Evolutionary conservation across 768 basidiomycete species (phyloP).

Genomic region (Scleroderma citrinum): DNA sequence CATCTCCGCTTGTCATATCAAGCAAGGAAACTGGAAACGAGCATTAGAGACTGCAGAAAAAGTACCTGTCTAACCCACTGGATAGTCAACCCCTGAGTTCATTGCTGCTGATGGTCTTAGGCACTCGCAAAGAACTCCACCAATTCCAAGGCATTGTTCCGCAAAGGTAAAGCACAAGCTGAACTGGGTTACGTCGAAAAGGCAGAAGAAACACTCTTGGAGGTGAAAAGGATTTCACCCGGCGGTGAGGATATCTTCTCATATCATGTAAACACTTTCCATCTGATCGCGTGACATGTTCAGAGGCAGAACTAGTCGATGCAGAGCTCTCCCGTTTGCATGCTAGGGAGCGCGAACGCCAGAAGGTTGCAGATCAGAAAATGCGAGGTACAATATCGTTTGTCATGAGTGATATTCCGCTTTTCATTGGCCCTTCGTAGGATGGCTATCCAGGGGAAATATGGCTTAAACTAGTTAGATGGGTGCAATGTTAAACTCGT

Average conservation of each 20-base stretch:
- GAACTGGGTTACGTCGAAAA: slow-evolving; percentile 75
- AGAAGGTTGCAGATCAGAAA: slow-evolving; percentile 60
- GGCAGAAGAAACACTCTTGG: slow-evolving; percentile 58
- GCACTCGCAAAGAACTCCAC: slow-evolving; percentile 68
- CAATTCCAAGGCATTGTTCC: slow-evolving; percentile 75
- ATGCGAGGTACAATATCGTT: slow-evolving; percentile 50
- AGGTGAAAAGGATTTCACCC: slow-evolving; percentile 59
- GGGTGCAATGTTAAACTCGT: no score
- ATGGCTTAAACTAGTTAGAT: slow-evolving; percentile 11
- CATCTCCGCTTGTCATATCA: slow-evolving; percentile 80
- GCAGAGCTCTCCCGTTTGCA: slow-evolving; percentile 59
- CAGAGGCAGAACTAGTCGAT: slow-evolving; percentile 55
- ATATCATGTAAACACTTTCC: background rate
- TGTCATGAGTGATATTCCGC: background rate
- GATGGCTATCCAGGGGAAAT: slow-evolving; percentile 30
- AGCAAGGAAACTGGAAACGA: slow-evolving; percentile 74
- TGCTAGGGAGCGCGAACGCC: slow-evolving; percentile 59
- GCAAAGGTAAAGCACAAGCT: slow-evolving; percentile 75
- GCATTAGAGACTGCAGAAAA: slow-evolving; percentile 79
- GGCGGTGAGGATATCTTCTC: slow-evolving; percentile 36
- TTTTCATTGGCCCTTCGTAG: slow-evolving; percentile 12
- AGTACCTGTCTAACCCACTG: slow-evolving; percentile 29
- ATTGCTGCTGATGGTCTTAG: background rate
- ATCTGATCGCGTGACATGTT: background rate
- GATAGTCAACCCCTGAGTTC: background rate